Percentiles rank a stretch among this genome's conserved stretches.
Evolutionary conservation across 768 basidiomycete species (phyloP).

Genomic region (Chalciporus piperatus): DNA sequence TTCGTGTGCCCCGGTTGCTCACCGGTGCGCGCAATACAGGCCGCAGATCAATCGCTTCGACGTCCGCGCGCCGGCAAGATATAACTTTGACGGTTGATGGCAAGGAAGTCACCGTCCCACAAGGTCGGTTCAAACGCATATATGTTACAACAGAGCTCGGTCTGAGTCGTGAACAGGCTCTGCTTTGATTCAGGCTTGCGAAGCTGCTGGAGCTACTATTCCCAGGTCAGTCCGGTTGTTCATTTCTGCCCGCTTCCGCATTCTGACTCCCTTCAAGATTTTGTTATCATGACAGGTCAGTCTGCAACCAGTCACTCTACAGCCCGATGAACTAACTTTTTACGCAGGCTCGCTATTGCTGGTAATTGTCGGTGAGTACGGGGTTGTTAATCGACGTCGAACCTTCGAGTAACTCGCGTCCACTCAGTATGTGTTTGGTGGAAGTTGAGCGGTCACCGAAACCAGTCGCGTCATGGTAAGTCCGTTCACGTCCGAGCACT

Average conservation of each 20-base stretch:
- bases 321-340: conserved; percentile 2
- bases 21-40: conserved; percentile 33
- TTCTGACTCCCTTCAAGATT: conserved; percentile 46
- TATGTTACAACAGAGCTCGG: neutral
- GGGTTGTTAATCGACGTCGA: neutral
- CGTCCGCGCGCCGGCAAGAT: conserved; percentile 65
- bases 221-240: conserved; percentile 54
- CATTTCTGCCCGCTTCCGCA: neutral
- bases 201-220: conserved; percentile 79
- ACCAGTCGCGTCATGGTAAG: conserved; percentile 89
- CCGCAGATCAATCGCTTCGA: conserved; percentile 62
- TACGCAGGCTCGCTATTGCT: conserved; percentile 81
- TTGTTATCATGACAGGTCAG: conserved; percentile 82
- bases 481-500: neutral
- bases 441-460: conserved; percentile 96
- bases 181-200: conserved; percentile 95
- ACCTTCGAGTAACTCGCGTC: conserved; percentile 6
- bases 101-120: conserved; percentile 95
- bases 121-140: conserved; percentile 59
- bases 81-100: conserved; percentile 95
- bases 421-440: conserved; percentile 89
- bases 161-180: conserved; percentile 53
- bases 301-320: neutral
- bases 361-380: conserved; percentile 87
- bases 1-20: neutral